Evolutionary conservation across 2,329 filamentous ascomycete species (phyloP), one percentile per base, ranked within the genome.

Genomic region (Scedosporium aurantiacum): DNA sequence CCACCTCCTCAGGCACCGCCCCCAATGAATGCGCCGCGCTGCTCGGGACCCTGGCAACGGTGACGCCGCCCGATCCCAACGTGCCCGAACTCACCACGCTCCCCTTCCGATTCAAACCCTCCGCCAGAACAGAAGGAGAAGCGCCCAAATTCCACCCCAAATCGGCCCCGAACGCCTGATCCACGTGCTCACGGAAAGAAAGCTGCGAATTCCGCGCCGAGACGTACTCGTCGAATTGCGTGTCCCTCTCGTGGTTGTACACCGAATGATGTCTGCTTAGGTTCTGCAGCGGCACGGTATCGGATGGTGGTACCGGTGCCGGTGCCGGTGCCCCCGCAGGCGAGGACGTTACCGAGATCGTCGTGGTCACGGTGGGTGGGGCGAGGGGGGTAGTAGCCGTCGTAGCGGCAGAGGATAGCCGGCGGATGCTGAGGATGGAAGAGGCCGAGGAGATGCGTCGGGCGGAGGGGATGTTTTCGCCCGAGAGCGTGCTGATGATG

Each of bases 221-320:
- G 18, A 77, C 65, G 66, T 77, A 80, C 4, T 75, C 73, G 57
- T 80, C 78, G 62, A 79, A 80, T 61, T 76, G 72, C 3, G 78
- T 79, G 60, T 79, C 75, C 5, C 78, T 72, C 69, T 74, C 70
- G 68, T 80, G 77, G 60, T 70, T 73, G 67, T 79, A 79, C 47
- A 71, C 69, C 8, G 43, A 23, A 3, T 21, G 56, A 28, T 21
- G 40, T 14, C 45, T n/a, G 12, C 5, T 18, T 14, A 28, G 28
- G 43, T 27, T 18, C 18, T 60, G 45, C 28, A 55, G n/a, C n/a
- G 58, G 58, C 14, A 55, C 28, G 8, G 43, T 18, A 7, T 41
- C 58, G 45, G 14, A 70, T 67, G 1, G 65, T 21, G 25, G 63
- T 64, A 50, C 67, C 63, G 16, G 70, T 67, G 1, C 65, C 21